phyloP scores from a whole-genome alignment of 2,329 filamentous ascomycete genomes.

The Metarhizium guizhouense region DNA sequence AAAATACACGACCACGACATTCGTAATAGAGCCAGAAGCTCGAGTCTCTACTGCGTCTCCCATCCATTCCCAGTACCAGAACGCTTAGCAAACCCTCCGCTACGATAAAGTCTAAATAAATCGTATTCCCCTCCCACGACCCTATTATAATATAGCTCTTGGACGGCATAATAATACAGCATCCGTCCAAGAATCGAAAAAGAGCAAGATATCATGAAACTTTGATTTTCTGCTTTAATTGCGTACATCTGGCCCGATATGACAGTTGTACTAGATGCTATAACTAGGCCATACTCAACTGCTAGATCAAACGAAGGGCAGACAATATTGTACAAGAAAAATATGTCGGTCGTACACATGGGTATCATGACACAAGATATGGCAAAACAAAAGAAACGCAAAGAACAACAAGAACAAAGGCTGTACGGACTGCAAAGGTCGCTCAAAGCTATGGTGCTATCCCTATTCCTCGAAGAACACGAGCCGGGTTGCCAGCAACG shows the following conservation, averaged over 20 bases:
- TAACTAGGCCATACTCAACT: neutral
- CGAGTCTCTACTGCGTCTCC: no score
- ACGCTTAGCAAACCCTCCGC: no score
- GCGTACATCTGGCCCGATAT: constrained; percentile 9
- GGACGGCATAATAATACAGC: no score
- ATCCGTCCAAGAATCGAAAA: no score
- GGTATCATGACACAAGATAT: constrained; percentile 23
- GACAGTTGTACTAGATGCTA: constrained; percentile 3
- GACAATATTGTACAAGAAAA: constrained; percentile 13
- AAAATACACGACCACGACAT: no score
- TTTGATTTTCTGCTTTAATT: neutral
- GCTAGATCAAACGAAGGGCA: neutral
- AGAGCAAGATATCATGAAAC: no score
- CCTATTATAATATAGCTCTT: no score
- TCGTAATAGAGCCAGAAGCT: no score
- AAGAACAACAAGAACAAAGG: neutral
- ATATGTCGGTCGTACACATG: constrained; percentile 10
- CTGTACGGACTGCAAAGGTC: neutral
- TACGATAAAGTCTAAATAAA: no score
- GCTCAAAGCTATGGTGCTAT: constrained; percentile 18
- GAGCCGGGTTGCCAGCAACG: constrained; percentile 61
- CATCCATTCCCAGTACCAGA: no score
- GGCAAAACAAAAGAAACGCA: neutral
- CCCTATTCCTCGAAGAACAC: constrained; percentile 37
- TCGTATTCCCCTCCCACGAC: no score